These are phyloP conservation scores for Rhodosorus marinus DNA, from an alignment of 23 red algal species.

Conservation along the genomic window DNA sequence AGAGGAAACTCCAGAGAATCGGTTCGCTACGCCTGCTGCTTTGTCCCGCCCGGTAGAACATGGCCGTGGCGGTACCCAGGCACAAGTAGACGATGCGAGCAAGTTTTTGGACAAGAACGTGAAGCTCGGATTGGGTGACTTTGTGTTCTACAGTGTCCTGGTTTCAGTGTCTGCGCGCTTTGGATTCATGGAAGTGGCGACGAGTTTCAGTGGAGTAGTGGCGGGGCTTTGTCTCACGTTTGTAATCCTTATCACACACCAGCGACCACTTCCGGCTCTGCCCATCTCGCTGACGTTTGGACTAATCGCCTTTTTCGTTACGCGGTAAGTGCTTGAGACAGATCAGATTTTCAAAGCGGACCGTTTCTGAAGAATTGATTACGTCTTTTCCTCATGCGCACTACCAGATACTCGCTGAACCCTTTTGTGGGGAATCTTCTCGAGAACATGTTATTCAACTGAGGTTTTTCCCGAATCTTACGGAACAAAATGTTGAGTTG, in stretches of 20 bases:
- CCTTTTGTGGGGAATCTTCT: slow-evolving; percentile 39
- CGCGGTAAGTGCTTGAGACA: too few relatives aligned
- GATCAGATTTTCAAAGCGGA: too few relatives aligned
- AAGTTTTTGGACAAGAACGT: slow-evolving; percentile 31
- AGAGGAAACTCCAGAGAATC: too few relatives aligned
- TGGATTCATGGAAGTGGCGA: slow-evolving; percentile 37
- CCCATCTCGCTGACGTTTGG: slow-evolving; percentile 57
- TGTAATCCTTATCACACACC: slow-evolving; percentile 45
- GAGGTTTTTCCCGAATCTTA: too few relatives aligned
- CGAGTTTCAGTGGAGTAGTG: slow-evolving; percentile 42
- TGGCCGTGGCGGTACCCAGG: too few relatives aligned
- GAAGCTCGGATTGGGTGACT: slow-evolving; percentile 75
- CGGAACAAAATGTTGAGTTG: too few relatives aligned
- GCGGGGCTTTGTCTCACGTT: slow-evolving; percentile 46
- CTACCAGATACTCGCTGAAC: slow-evolving; percentile 18
- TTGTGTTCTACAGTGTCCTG: slow-evolving; percentile 75
- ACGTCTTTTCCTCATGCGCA: background rate
- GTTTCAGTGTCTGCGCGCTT: slow-evolving; percentile 30
- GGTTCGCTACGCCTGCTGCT: too few relatives aligned
- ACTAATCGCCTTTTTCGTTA: slow-evolving; percentile 31
- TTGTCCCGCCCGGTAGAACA: too few relatives aligned
- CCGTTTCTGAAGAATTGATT: too few relatives aligned
- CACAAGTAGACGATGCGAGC: too few relatives aligned
- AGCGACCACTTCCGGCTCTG: slow-evolving; percentile 54
- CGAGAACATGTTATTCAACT: slow-evolving; percentile 41